Evolutionary conservation across 805 yeast species (phyloP).

Genomic region (Nakazawaea wyomingensis): DNA sequence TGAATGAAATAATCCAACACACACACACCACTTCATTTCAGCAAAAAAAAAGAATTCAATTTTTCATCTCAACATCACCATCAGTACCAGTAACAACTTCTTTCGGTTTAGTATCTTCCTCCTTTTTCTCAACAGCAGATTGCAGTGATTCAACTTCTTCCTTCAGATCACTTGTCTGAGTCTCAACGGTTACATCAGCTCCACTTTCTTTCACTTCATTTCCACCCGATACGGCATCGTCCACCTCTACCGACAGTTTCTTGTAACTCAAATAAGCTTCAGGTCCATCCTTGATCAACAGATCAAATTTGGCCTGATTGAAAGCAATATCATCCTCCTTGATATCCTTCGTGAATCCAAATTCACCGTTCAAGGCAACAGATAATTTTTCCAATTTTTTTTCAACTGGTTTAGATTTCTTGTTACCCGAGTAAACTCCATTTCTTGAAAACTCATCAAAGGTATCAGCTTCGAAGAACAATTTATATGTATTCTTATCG

Average conservation of each 20-base stretch:
- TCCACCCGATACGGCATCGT: slow-evolving; percentile 12
- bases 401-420: slow-evolving; percentile 24
- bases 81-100: slow-evolving; percentile 10
- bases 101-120: not conserved
- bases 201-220: slow-evolving; percentile 14
- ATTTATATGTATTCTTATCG: slow-evolving; percentile 69
- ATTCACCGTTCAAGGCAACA: slow-evolving; percentile 38
- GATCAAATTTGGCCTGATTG: slow-evolving; percentile 27
- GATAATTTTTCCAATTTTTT: slow-evolving; percentile 15
- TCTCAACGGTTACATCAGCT: slow-evolving; percentile 4
- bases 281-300: slow-evolving; percentile 37
- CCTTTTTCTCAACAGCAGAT: too few species aligned
- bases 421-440: slow-evolving; percentile 36
- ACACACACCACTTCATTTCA: too few species aligned
- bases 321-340: slow-evolving; percentile 32
- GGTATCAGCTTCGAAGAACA: slow-evolving; percentile 75
- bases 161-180: not conserved
- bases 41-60: not conserved
- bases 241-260: slow-evolving; percentile 11
- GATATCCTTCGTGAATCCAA: slow-evolving; percentile 51
- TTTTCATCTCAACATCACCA: slow-evolving; percentile 13
- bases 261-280: slow-evolving; percentile 21
- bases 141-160: too few species aligned
- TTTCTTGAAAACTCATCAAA: slow-evolving; percentile 73
- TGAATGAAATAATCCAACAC: not conserved